Conservation (phyloP, 2,329 filamentous ascomycete genomes). For the Neurospora crassa region DNA sequence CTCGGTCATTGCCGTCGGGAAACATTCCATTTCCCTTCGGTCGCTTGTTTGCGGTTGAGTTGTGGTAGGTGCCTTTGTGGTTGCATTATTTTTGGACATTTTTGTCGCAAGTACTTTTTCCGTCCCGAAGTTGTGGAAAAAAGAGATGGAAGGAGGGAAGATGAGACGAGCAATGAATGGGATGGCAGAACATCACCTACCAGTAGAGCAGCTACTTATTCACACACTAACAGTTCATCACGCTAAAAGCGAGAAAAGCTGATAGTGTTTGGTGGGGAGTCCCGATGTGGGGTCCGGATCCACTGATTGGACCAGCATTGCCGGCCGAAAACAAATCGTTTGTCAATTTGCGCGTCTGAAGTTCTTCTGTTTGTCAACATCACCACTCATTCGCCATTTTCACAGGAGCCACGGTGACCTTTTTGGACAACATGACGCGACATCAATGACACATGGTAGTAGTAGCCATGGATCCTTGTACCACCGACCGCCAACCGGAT, state of each 20-base stretch:
- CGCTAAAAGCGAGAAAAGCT: neutral
- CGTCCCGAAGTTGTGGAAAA: neutral
- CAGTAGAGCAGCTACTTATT: no score
- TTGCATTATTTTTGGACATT: neutral
- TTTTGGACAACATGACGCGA: neutral
- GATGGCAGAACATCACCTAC: no score
- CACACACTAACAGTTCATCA: neutral
- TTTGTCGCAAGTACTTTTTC: neutral
- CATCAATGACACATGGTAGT: neutral
- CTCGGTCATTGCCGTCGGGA: neutral
- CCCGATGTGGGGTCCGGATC: neutral
- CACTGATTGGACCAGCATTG: neutral
- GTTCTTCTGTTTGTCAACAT: neutral
- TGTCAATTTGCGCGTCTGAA: neutral
- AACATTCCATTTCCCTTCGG: neutral
- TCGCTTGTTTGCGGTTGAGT: neutral
- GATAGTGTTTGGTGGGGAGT: neutral
- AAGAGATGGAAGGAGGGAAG: neutral
- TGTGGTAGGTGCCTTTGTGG: neutral
- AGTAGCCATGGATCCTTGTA: neutral
- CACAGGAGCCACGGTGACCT: neutral
- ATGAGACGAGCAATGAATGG: neutral
- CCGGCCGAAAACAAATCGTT: neutral
- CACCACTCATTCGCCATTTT: neutral
- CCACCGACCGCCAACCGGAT: neutral